Conservation (phyloP, 345 rosid species). For the Leavenworthia alabamica region DNA sequence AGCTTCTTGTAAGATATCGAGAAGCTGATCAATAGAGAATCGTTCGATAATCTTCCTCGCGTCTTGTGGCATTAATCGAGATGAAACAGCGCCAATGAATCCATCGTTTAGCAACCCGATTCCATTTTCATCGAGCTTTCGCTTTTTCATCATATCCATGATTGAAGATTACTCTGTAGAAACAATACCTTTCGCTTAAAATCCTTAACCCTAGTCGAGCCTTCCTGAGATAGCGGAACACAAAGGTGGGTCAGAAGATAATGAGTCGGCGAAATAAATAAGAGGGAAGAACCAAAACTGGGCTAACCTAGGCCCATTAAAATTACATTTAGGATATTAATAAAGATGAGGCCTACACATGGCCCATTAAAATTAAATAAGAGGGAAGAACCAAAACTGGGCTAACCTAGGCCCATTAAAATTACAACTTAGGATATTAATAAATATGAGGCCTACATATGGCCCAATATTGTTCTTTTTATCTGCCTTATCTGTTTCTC, state of each 20-base stretch:
- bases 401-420: background rate
- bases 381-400: background rate
- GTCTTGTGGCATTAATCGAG: conserved; percentile 42
- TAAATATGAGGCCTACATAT: background rate
- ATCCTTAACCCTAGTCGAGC: conserved; percentile 41
- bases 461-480: background rate
- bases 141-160: conserved; percentile 55
- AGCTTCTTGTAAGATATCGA: conserved; percentile 53
- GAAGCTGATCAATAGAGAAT: conserved; percentile 54
- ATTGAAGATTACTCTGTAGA: background rate
- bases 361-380: background rate
- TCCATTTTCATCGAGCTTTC: conserved; percentile 61
- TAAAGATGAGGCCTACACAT: background rate
- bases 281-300: background rate
- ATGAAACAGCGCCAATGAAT: conserved; percentile 1
- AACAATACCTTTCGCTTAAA: conserved; percentile 2
- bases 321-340: background rate
- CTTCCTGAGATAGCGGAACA: background rate
- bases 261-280: background rate
- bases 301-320: background rate
- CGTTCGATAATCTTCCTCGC: conserved; percentile 58
- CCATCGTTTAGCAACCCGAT: conserved; percentile 14
- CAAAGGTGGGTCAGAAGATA: too few species aligned
- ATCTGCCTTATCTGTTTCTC: conserved; percentile 24
- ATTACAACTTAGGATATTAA: background rate